phyloP scores from a whole-genome alignment of 2,329 filamentous ascomycete genomes.

The Colletotrichum navitas region DNA sequence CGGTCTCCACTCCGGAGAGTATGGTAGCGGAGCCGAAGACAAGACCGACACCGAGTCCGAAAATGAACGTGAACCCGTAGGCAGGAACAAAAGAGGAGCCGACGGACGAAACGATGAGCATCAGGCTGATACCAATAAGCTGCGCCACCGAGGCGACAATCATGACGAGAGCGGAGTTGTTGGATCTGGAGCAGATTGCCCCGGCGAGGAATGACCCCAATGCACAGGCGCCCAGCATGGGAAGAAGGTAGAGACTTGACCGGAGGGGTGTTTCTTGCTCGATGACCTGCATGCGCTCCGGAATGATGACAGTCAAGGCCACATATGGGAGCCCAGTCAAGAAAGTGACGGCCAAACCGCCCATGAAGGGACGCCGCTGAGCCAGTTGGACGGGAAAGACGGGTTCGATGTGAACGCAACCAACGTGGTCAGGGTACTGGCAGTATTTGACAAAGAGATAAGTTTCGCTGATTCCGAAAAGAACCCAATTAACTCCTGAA shows the following conservation, averaged over 20 bases:
- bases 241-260: constrained; percentile 69
- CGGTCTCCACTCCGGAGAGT: constrained; percentile 66
- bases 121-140: constrained; percentile 63
- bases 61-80: constrained; percentile 68
- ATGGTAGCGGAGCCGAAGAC: constrained; percentile 70
- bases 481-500: constrained; percentile 60
- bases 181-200: constrained; percentile 64
- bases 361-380: constrained; percentile 62
- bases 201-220: constrained; percentile 69
- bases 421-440: constrained; percentile 16
- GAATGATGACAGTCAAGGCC: constrained; percentile 68
- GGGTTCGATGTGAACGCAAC: constrained; percentile 58
- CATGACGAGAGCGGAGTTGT: constrained; percentile 66
- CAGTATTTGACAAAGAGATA: constrained; percentile 46
- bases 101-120: constrained; percentile 57
- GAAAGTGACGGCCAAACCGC: constrained; percentile 65
- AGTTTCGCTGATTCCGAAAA: constrained; percentile 65
- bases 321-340: constrained; percentile 71
- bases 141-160: constrained; percentile 64
- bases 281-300: constrained; percentile 71
- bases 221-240: constrained; percentile 68
- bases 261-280: constrained; percentile 65
- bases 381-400: constrained; percentile 67
- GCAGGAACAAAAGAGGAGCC: constrained; percentile 54
- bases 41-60: constrained; percentile 71